Evolutionary conservation across 495 filamentous ascomycete genomes (phyloP), one percentile per base, ranked within the genome.

Genomic region (Darksidea phi): DNA sequence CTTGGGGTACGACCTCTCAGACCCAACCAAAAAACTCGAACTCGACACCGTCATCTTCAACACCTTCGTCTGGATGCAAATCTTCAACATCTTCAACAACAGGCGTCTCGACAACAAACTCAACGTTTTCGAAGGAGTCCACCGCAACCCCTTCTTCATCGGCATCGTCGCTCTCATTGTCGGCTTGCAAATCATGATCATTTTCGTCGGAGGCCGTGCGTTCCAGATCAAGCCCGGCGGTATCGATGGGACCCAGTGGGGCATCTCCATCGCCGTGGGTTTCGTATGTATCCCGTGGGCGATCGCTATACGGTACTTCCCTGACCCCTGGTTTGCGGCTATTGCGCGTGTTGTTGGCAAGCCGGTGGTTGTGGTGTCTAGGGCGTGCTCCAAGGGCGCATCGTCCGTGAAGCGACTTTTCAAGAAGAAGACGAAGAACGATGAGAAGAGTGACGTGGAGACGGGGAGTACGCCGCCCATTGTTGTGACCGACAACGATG

Each of bases 51-150:
- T 95, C 45, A 87, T 96, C 6, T 96, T 96, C 82, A 96, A 96
- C 76, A 89, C 88, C 3, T 95, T 95, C 52, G 90, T 95, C 21
- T 95, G 90, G 90, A 94, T 95, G 90, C 90, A 95, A 62, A 92
- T 95, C 63, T 95, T 95, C 78, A 95, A 95, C 73, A 86, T 92
- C 71, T 93, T 90, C 83, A 95, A 94, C 79, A 93, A 91, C 74
- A 88, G 90, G 46, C 88, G 90, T 21, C 78, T 95, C 20, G 90
- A 95, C 73, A 95, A 95, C 75, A 80, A 86, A n/a, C 84, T 93
- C 77, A 95, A 95, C 75, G 90, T 95, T 42, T 89, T 95, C 67
- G 89, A 92, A 72, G 89, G 89, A 47, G 80, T 94, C 57, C 77
- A 77, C 61, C 77, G 79, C 48, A 95, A 95, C 72, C 86, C 79